phyloP scores from a whole-genome alignment of 257 asterid species.

The Voacanga thouarsii region DNA sequence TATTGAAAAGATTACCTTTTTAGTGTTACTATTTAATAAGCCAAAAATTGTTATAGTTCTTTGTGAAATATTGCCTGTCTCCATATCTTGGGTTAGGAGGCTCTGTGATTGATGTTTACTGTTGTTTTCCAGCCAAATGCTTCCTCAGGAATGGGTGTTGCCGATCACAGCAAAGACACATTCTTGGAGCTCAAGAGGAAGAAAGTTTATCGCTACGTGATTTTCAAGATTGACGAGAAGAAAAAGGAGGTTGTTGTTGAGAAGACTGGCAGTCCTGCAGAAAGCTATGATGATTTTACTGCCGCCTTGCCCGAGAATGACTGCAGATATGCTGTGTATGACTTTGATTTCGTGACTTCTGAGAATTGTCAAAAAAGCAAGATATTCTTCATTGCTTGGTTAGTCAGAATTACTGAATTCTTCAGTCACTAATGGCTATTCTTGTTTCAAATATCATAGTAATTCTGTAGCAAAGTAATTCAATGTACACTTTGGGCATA shows the following conservation, averaged over 20 bases:
- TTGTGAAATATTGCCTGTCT: no score
- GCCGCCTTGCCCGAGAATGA: conserved; percentile 59
- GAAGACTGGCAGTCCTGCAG: conserved; percentile 54
- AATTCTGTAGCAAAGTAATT: neutral
- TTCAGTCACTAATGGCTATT: no score
- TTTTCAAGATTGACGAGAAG: conserved; percentile 65
- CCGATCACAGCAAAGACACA: conserved; percentile 49
- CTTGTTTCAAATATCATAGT: neutral
- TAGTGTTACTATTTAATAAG: no score
- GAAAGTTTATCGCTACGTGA: conserved; percentile 55
- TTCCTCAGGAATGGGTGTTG: conserved; percentile 55
- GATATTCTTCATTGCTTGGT: conserved; percentile 79
- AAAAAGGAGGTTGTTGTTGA: conserved; percentile 62
- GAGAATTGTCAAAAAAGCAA: conserved; percentile 79
- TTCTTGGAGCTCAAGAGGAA: conserved; percentile 62
- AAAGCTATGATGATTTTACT: conserved; percentile 49
- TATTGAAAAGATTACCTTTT: no score
- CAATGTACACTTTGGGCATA: no score
- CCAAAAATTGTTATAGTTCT: no score
- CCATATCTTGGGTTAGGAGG: neutral
- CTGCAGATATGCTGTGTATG: conserved; percentile 64
- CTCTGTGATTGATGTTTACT: neutral
- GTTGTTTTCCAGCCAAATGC: conserved; percentile 45
- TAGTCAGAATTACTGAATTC: conserved; percentile 6
- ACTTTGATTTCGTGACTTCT: conserved; percentile 61